phyloP scores from a whole-genome alignment of 352 stramenopile species.

The Phytophthora hybrid region DNA sequence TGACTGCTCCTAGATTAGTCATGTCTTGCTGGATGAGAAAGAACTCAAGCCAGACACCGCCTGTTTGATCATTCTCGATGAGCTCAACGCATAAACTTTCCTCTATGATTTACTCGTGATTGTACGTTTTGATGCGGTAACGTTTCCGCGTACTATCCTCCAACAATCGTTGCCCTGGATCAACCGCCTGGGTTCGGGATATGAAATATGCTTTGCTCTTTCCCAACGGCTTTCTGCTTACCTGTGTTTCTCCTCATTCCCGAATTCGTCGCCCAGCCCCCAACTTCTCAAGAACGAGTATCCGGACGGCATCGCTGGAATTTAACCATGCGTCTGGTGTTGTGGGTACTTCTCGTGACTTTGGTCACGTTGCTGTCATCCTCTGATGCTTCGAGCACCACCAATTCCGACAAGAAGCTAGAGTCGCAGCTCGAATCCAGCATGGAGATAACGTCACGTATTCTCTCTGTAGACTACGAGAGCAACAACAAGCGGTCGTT shows the following conservation, averaged over 20 bases:
- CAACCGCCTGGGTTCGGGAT: not conserved
- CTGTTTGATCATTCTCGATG: not conserved
- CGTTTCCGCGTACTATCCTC: not conserved
- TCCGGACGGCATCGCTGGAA: not conserved
- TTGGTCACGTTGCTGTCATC: not conserved
- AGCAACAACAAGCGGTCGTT: not conserved
- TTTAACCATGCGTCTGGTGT: conserved; percentile 8
- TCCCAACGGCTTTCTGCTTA: not conserved
- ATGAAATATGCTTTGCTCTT: not conserved
- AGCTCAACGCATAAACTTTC: not conserved
- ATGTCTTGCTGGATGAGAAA: too few species aligned
- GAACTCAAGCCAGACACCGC: not conserved
- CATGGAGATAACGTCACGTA: not conserved
- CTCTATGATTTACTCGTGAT: not conserved
- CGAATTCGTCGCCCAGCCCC: not conserved
- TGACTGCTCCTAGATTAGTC: too few species aligned
- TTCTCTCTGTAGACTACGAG: not conserved
- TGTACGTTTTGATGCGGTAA: not conserved
- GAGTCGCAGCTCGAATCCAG: not conserved
- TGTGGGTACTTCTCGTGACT: not conserved
- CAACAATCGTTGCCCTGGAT: not conserved
- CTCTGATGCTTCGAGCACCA: not conserved
- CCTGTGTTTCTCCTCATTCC: not conserved
- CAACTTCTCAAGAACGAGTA: not conserved
- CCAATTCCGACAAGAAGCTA: conserved; percentile 4